A percentile compares a stretch with the other conserved stretches of the same genome.
phyloP scores from a whole-genome alignment of 2,329 filamentous ascomycete genomes.

The Aulographum hederae region DNA sequence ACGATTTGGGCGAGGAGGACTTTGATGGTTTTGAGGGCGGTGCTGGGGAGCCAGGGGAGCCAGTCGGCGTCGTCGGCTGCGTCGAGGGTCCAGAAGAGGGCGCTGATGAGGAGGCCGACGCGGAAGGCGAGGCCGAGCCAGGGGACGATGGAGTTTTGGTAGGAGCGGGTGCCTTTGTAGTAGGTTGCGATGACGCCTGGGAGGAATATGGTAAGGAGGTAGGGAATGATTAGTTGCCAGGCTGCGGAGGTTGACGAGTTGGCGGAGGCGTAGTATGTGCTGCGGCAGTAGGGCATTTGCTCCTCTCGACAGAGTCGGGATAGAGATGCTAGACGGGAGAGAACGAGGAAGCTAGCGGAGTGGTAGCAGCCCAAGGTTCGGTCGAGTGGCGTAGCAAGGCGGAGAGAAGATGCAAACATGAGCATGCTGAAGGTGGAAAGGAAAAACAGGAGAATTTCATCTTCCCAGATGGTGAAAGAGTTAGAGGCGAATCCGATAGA shows the following conservation, averaged over 20 bases:
- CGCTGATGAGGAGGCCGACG: conserved; percentile 53
- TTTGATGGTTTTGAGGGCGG: conserved; percentile 52
- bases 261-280: conserved; percentile 86
- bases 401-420: conserved; percentile 56
- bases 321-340: conserved; percentile 65
- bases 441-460: conserved; percentile 84
- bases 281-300: conserved; percentile 92
- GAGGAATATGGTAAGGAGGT: conserved; percentile 50
- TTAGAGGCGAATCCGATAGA: conserved; percentile 93
- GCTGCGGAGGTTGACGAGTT: conserved; percentile 82
- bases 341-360: conserved; percentile 61
- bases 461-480: conserved; percentile 98
- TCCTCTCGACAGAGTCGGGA: conserved; percentile 92
- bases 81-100: conserved; percentile 76
- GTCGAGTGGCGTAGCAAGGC: conserved; percentile 47
- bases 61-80: conserved; percentile 74
- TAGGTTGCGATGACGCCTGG: conserved; percentile 65
- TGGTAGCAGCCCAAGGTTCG: conserved; percentile 67
- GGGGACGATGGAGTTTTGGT: conserved; percentile 65
- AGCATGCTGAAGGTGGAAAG: conserved; percentile 69
- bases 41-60: conserved; percentile 40
- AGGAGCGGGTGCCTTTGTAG: conserved; percentile 65
- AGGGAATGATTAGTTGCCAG: conserved; percentile 75
- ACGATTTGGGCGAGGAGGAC: conserved; percentile 65
- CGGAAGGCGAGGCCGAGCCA: conserved; percentile 77